These are phyloP conservation scores for Artemisia tridentata DNA, from an alignment of 129 eudicot genomes.

Conservation along the genomic window DNA sequence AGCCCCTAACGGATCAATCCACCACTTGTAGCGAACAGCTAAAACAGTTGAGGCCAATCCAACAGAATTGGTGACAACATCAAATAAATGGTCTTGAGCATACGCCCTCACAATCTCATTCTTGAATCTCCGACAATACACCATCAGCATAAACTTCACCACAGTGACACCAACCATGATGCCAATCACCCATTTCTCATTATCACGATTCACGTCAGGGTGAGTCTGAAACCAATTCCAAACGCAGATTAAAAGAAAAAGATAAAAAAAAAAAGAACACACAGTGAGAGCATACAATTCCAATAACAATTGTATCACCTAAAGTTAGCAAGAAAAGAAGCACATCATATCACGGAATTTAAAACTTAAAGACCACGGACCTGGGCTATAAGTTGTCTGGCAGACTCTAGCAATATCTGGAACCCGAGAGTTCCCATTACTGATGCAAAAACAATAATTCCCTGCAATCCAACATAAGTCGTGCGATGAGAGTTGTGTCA, in stretches of 20 bases:
- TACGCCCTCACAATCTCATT: conserved; percentile 86
- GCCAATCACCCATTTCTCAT: conserved; percentile 82
- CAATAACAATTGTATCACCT: too few species aligned
- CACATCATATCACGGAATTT: not conserved
- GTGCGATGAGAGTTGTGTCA: not conserved
- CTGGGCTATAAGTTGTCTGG: conserved; percentile 57
- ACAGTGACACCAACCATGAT: conserved; percentile 73
- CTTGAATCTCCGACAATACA: conserved; percentile 70
- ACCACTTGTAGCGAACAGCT: conserved; percentile 73
- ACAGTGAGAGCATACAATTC: too few species aligned
- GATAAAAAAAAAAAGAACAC: not conserved
- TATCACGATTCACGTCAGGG: conserved; percentile 44
- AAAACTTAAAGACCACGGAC: conserved; percentile 26
- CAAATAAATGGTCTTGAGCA: conserved; percentile 91
- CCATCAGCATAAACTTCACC: conserved; percentile 70
- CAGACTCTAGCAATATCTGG: conserved; percentile 81
- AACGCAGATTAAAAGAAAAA: not conserved
- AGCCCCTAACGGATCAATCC: conserved; percentile 97
- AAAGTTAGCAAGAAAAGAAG: not conserved
- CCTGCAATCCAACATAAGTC: conserved; percentile 45
- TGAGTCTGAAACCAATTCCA: conserved; percentile 35
- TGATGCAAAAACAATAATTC: conserved; percentile 89
- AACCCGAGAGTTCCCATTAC: conserved; percentile 94
- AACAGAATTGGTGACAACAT: conserved; percentile 81
- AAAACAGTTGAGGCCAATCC: conserved; percentile 75